Percentiles rank a stretch among this genome's conserved stretches.
Conservation (phyloP, 345 rosid genomes). For the Rhodamnia argentea region DNA sequence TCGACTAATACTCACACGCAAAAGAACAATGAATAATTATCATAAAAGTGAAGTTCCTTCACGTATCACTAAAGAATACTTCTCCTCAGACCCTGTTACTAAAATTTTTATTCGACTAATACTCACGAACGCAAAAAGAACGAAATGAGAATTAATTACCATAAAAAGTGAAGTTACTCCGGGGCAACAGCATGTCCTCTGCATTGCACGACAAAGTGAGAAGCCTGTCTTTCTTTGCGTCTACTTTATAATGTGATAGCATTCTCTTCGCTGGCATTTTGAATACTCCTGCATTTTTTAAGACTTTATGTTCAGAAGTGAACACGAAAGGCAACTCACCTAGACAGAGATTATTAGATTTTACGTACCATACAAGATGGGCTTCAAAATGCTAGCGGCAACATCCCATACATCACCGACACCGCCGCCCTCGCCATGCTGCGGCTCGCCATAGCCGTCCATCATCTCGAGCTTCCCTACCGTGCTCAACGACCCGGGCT, state of each 20-base stretch:
- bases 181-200: slow-evolving; percentile 84
- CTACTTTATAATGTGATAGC: slow-evolving; percentile 83
- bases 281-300: slow-evolving; percentile 40
- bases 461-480: slow-evolving; percentile 38
- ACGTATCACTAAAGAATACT: too few relatives aligned
- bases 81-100: too few relatives aligned
- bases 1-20: too few relatives aligned
- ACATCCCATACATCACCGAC: slow-evolving; percentile 27
- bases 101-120: too few relatives aligned
- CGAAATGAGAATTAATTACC: slow-evolving; percentile 20
- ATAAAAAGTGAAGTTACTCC: slow-evolving; percentile 71
- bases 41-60: slow-evolving; percentile 80
- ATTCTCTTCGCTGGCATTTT: slow-evolving; percentile 86
- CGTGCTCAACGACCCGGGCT: slow-evolving; percentile 60
- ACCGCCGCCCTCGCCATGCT: background rate
- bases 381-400: slow-evolving; percentile 62
- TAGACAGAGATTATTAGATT: background rate
- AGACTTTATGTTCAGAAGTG: background rate
- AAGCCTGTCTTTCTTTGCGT: slow-evolving; percentile 45
- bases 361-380: slow-evolving; percentile 49
- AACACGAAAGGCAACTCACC: background rate
- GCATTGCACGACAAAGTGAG: slow-evolving; percentile 75
- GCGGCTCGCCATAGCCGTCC: slow-evolving; percentile 15
- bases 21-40: slow-evolving; percentile 3
- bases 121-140: fast-evolving